Percentiles rank a stretch among this genome's conserved stretches.
These are phyloP conservation scores for Podila clonocystis DNA, from an alignment of 192 early-diverging fungal species.

Conservation along the genomic window DNA sequence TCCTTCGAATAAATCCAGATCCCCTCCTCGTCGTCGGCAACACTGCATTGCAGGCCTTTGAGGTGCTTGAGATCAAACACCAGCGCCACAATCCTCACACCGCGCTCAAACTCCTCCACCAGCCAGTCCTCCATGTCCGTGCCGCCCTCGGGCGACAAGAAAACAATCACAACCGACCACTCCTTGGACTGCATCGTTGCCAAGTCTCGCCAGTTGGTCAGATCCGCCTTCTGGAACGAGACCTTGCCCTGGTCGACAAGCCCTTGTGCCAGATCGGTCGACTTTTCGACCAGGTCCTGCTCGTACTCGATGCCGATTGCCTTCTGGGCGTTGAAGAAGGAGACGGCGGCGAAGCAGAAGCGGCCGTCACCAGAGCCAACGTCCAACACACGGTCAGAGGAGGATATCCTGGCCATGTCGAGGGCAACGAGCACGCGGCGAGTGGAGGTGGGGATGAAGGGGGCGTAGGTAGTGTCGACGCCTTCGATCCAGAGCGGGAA, in stretches of 20 bases:
- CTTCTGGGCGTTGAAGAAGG: slow-evolving; percentile 46
- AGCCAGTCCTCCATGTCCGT: slow-evolving; percentile 57
- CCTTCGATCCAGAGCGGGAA: slow-evolving; percentile 66
- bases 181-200: slow-evolving; percentile 39
- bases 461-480: slow-evolving; percentile 62
- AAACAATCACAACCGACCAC: slow-evolving; percentile 60
- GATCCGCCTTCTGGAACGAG: slow-evolving; percentile 53
- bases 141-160: slow-evolving; percentile 61
- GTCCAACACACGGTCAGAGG: slow-evolving; percentile 58
- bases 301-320: slow-evolving; percentile 68
- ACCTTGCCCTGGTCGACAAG: slow-evolving; percentile 24
- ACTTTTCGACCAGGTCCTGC: slow-evolving; percentile 52
- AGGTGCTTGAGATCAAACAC: slow-evolving; percentile 65
- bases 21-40: slow-evolving; percentile 55
- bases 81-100: slow-evolving; percentile 60
- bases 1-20: slow-evolving; percentile 60
- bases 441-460: slow-evolving; percentile 67
- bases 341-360: slow-evolving; percentile 60
- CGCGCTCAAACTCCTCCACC: slow-evolving; percentile 52
- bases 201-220: slow-evolving; percentile 39
- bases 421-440: slow-evolving; percentile 58
- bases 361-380: slow-evolving; percentile 72
- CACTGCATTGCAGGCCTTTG: slow-evolving; percentile 45
- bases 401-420: slow-evolving; percentile 51
- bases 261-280: slow-evolving; percentile 41